Base-by-base conservation (phyloP, 2,329 filamentous ascomycete genomes). In the Fusarium sp. region DNA sequence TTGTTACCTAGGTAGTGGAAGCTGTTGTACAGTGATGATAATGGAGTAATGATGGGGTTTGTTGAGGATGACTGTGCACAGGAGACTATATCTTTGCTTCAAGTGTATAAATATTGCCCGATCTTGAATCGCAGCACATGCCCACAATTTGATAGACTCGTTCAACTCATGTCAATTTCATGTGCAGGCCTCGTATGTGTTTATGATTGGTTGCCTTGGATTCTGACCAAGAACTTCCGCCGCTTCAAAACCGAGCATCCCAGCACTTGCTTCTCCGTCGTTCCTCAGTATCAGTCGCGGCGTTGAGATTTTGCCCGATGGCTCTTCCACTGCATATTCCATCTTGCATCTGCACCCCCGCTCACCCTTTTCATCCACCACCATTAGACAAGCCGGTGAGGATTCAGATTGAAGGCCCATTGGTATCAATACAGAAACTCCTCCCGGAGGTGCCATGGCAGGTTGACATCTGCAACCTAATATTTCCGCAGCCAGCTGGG, bases 361-460 rank as follows among this genome's bases (percentile, higher is more conserved):
- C 59, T 45, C 53, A 68, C 32, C 31, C 6, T 24, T 22, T 38
- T 4, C 64, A 70, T 41, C 50, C 56, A 4, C 66, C 66, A 5
- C 41, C 46, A 28, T 24, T 56, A 1, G 56, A 61, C 6, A 46
- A 50, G 48, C 58, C 67, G 1, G 39, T 68, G 9, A 36, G 69
- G 38, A 65, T 71, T 26, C 55, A 68, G 36, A 67, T 69, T 25
- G 65, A 68, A 40, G 69, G 67, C 13, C 67, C 69, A 3, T 41
- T 46, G 3, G 31, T 57, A 5, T 57, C 55, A 1, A 51, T 70
- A 4, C 7, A 65, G 51, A 70, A 61, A 36, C 48, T 70, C 7
- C 32, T 67, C 7, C 58, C 66, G 2, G 44, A 50, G 7, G 42
- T 40, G 11, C 15, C 8, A 36, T 70, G 63, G 64, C 28, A 63